Evolutionary conservation across 1,284 basidiomycete species (phyloP).

Genomic region (Stereum hirsutum): DNA sequence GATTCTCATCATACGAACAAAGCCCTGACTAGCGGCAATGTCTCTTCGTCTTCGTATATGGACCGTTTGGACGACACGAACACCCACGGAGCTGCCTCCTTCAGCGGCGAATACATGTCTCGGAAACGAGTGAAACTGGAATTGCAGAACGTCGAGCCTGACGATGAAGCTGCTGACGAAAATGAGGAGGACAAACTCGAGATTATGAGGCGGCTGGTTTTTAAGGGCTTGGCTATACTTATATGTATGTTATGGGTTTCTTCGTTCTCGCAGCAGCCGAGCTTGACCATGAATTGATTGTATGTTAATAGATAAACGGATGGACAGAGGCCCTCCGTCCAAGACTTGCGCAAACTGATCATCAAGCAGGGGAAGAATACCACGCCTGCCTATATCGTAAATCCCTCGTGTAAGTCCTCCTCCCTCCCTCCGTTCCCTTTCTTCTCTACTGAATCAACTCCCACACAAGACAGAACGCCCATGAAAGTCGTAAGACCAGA

Average conservation of each 20-base stretch:
- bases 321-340: constrained; percentile 81
- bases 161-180: constrained; percentile 17
- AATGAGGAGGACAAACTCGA: constrained; percentile 29
- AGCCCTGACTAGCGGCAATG: constrained; percentile 7
- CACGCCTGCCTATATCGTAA: constrained; percentile 83
- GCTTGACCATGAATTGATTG: too few species aligned
- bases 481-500: constrained; percentile 85
- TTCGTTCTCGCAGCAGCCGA: constrained; percentile 25
- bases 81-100: constrained; percentile 72
- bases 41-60: constrained; percentile 13
- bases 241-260: constrained; percentile 33
- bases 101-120: constrained; percentile 85
- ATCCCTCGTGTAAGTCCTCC: constrained; percentile 48
- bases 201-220: too few species aligned
- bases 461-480: constrained; percentile 58
- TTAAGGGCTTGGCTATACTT: constrained; percentile 70
- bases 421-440: background rate
- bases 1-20: too few species aligned
- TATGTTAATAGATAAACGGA: constrained; percentile 81
- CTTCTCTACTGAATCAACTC: constrained; percentile 17
- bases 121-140: constrained; percentile 88
- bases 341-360: constrained; percentile 76
- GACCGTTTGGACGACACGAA: too few species aligned
- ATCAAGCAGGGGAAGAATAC: constrained; percentile 79
- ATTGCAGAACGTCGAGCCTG: constrained; percentile 69